phyloP scores from a whole-genome alignment of 345 rosid species.

The Carallia brachiata region DNA sequence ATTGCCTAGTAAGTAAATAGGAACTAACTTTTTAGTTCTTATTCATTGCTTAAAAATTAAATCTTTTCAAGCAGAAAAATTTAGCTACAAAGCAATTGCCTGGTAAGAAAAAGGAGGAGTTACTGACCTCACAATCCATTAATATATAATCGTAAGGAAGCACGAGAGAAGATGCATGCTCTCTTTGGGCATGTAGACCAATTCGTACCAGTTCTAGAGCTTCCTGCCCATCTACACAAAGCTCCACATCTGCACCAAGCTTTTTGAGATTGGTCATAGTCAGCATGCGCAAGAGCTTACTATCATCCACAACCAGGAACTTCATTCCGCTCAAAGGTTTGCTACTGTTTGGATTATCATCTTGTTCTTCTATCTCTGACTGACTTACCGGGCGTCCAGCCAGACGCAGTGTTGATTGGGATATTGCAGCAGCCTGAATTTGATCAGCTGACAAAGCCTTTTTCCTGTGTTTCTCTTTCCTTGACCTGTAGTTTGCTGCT shows the following conservation, averaged over 20 bases:
- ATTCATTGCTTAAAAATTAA: no score
- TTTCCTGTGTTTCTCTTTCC: conserved; percentile 5
- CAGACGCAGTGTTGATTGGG: background rate
- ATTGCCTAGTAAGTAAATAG: no score
- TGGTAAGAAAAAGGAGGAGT: background rate
- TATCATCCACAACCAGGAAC: conserved; percentile 25
- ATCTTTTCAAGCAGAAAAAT: no score
- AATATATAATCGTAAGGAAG: conserved; percentile 26
- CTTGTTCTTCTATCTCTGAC: conserved; percentile 20
- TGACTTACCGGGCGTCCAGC: background rate
- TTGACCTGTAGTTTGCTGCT: conserved; percentile 23
- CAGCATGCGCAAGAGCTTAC: background rate
- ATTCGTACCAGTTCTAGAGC: conserved; percentile 15
- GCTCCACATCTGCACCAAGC: conserved; percentile 27
- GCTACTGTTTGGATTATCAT: background rate
- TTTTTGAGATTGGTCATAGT: background rate
- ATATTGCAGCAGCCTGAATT: background rate
- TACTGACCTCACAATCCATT: conserved; percentile 28
- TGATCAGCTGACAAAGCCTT: background rate
- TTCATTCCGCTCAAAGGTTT: conserved; percentile 19
- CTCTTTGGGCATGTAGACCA: conserved; percentile 4
- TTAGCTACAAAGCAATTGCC: background rate
- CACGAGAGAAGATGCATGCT: background rate
- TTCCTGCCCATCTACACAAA: conserved; percentile 20
- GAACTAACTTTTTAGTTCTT: no score